Conservation (phyloP, 2,329 filamentous ascomycete species). For the Bipolaris oryzae region DNA sequence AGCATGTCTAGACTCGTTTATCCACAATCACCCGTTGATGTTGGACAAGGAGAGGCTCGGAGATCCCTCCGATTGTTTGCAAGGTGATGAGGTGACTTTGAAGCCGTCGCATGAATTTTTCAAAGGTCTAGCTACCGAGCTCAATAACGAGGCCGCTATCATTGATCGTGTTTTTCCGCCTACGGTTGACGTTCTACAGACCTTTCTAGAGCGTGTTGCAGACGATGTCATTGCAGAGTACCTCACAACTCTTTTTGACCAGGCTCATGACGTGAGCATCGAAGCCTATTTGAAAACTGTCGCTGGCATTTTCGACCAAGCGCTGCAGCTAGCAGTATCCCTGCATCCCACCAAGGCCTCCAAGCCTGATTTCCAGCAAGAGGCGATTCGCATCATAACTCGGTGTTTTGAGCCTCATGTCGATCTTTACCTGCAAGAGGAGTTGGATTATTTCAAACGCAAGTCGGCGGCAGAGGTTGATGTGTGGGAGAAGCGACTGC, state of each 20-base stretch:
- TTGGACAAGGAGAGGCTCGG: constrained; percentile 72
- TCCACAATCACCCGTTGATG: constrained; percentile 87
- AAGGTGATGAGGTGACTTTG: constrained; percentile 72
- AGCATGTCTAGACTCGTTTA: constrained; percentile 80
- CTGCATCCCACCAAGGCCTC: constrained; percentile 71
- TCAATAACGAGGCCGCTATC: constrained; percentile 81
- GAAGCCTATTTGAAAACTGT: constrained; percentile 83
- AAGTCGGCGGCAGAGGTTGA: constrained; percentile 77
- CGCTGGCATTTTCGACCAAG: constrained; percentile 86
- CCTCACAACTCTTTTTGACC: constrained; percentile 82
- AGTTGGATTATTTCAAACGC: constrained; percentile 82
- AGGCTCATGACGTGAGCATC: constrained; percentile 76
- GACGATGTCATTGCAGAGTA: constrained; percentile 87
- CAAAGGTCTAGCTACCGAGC: constrained; percentile 70
- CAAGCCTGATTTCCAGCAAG: constrained; percentile 65
- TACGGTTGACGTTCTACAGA: constrained; percentile 71
- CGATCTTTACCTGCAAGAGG: constrained; percentile 91
- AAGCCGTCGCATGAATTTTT: constrained; percentile 85
- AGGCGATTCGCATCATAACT: constrained; percentile 70
- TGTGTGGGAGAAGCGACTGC: constrained; percentile 89
- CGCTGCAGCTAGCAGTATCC: constrained; percentile 74
- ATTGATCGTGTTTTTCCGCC: constrained; percentile 84
- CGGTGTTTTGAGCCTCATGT: constrained; percentile 88
- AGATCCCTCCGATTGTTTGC: constrained; percentile 81
- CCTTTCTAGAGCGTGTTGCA: constrained; percentile 79